These are phyloP conservation scores for Fusarium duplospermum DNA, from an alignment of 2,329 filamentous ascomycete genomes.

Conservation along the genomic window DNA sequence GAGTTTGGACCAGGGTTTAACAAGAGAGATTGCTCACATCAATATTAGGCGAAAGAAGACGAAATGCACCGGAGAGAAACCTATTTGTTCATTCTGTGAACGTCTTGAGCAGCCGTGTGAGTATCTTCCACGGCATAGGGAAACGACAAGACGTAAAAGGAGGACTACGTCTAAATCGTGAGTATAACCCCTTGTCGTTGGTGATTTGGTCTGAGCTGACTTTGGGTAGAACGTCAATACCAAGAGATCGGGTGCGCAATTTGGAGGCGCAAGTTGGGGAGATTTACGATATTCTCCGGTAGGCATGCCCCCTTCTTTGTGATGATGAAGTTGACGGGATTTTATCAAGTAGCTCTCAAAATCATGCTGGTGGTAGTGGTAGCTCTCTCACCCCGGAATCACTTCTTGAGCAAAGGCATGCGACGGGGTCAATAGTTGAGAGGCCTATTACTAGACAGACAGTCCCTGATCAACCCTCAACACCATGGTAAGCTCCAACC, in stretches of 20 bases:
- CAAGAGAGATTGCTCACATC: neutral
- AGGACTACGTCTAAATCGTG: conserved; percentile 14
- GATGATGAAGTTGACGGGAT: rapidly evolving
- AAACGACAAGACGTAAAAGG: conserved; percentile 24
- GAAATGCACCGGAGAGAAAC: conserved; percentile 36
- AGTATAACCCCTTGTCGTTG: neutral
- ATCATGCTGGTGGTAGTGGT: conserved; percentile 11
- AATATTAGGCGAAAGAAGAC: conserved; percentile 35
- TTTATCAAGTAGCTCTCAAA: conserved; percentile 1
- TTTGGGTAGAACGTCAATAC: neutral
- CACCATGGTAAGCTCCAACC: neutral
- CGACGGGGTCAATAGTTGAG: neutral
- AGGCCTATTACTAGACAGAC: conserved; percentile 3
- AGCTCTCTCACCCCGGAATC: conserved; percentile 21
- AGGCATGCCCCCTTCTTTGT: neutral
- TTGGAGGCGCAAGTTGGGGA: conserved; percentile 8
- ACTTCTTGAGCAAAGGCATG: neutral
- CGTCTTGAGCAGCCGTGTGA: conserved; percentile 28
- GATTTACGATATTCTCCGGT: conserved; percentile 23
- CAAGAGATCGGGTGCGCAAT: conserved; percentile 2
- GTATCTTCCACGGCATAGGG: conserved; percentile 26
- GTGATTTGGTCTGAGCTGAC: neutral
- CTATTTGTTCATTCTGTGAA: conserved; percentile 37
- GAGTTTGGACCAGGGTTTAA: conserved; percentile 9
- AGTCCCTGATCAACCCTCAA: neutral